Conservation (phyloP, 768 basidiomycete genomes). For the Pleurotus platypus region DNA sequence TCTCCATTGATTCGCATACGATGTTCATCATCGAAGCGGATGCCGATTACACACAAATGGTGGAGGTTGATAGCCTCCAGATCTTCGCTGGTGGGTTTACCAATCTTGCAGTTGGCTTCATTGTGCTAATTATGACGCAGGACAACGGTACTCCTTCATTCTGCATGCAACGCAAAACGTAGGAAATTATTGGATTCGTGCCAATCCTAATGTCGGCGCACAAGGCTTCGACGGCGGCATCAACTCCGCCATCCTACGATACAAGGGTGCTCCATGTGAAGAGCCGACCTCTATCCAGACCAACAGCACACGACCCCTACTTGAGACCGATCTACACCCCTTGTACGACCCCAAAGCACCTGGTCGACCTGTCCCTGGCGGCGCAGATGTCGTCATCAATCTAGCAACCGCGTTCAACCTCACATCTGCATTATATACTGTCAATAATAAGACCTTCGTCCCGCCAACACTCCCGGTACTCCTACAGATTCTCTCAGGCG, state of each 20-base stretch:
- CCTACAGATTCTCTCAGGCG: slow-evolving; percentile 37
- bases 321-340: slow-evolving; percentile 8
- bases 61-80: slow-evolving; percentile 30
- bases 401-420: slow-evolving; percentile 15
- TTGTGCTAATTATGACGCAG: not conserved
- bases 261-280: slow-evolving; percentile 25
- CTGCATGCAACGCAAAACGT: slow-evolving; percentile 32
- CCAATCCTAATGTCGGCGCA: slow-evolving; percentile 20
- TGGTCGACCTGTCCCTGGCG: slow-evolving; percentile 1
- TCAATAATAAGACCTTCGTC: slow-evolving; percentile 19
- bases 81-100: slow-evolving; percentile 25
- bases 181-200: slow-evolving; percentile 34
- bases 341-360: not conserved
- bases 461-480: slow-evolving; percentile 33
- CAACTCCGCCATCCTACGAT: slow-evolving; percentile 22
- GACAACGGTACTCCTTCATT: slow-evolving; percentile 39
- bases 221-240: slow-evolving; percentile 14
- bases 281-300: slow-evolving; percentile 25
- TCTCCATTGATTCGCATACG: slow-evolving; percentile 25
- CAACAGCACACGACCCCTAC: slow-evolving; percentile 7
- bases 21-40: slow-evolving; percentile 39
- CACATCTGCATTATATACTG: slow-evolving; percentile 14
- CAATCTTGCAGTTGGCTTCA: not conserved
- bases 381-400: slow-evolving; percentile 10
- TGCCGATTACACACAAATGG: slow-evolving; percentile 20